These are phyloP conservation scores for Backusella sp. DNA, from an alignment of 192 early-diverging fungal species.

Conservation along the genomic window DNA sequence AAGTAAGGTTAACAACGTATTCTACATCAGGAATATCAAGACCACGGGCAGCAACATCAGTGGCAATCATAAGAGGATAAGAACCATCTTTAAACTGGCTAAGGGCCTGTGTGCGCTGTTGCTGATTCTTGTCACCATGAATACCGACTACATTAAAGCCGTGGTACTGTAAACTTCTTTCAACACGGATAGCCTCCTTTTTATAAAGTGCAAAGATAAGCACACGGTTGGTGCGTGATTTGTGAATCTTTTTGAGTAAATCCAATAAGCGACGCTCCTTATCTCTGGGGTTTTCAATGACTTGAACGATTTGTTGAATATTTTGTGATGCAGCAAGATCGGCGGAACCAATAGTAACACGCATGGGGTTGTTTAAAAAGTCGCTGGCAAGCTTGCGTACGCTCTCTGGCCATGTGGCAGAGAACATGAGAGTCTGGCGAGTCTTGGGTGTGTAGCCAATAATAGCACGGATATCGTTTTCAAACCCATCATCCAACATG, in stretches of 20 bases:
- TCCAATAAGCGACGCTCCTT: conserved; percentile 78
- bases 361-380: conserved; percentile 78
- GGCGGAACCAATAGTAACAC: conserved; percentile 83
- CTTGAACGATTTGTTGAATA: conserved; percentile 89
- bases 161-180: conserved; percentile 63
- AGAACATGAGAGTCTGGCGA: conserved; percentile 95
- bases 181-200: conserved; percentile 88
- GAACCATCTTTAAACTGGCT: conserved; percentile 79
- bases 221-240: conserved; percentile 80
- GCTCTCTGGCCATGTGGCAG: conserved; percentile 91
- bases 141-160: conserved; percentile 86
- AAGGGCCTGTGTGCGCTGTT: conserved; percentile 77
- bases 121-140: conserved; percentile 91
- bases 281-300: conserved; percentile 67
- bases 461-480: conserved; percentile 87
- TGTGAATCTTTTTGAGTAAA: conserved; percentile 83
- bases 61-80: conserved; percentile 87
- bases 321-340: conserved; percentile 85
- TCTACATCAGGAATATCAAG: conserved; percentile 90
- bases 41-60: conserved; percentile 91
- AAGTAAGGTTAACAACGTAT: conserved; percentile 95
- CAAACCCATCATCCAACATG: conserved; percentile 96
- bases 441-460: conserved; percentile 68
- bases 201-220: conserved; percentile 96
- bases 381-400: conserved; percentile 84